Evolutionary conservation across 139 green algal species (phyloP), one percentile per base, ranked within the genome.

Genomic region (Chlamydomonas asymmetrica): DNA sequence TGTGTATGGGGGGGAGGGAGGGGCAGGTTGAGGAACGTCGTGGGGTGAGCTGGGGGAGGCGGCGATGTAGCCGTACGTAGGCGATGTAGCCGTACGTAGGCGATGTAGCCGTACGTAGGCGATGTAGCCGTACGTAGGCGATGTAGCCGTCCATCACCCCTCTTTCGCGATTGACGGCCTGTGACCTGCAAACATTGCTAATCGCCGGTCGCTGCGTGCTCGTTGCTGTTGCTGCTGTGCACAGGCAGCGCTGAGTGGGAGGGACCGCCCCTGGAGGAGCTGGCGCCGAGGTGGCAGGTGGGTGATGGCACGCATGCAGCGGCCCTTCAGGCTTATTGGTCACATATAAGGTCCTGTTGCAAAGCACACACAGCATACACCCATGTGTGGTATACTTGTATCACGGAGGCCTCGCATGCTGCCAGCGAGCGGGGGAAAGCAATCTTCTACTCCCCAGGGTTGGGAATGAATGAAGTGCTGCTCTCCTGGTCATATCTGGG

Each of bases 181-280:
- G 18, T 18, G 5, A 13, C 41, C 31, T 65, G 62, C 31, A 67
- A 49, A 43, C 61, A 7, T 67, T 13, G 16, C 63, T 57, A 43
- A 54, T 25, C n/a, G 10, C 18, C 38, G 34, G 22, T 34, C 63
- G 20, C 38, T 22, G n/a, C n/a, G n/a, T n/a, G n/a, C n/a, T n/a
- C 63, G 27, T 16, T 5, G 39, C 32, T 43, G 13, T 32, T 39
- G 10, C 22, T 31, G 1, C 35, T 37, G 25, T 31, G 27, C n/a
- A 23, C 78, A 88, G 83, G 84, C 43, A 54, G 48, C 16, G 40
- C 79, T 0, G 88, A 94, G 29, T 94, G 87, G 85, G 90, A 94
- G n/a, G 82, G 80, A 34, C 78, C 84, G 16, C n/a, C 37, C 18
- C 31, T 45, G 2, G 41, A 65, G 5, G 80, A 95, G 80, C 88